Evolutionary conservation across 176 grass and related monocot species (phyloP), one percentile per base, ranked within the genome.

Genomic region (Cenchrus purpureus): DNA sequence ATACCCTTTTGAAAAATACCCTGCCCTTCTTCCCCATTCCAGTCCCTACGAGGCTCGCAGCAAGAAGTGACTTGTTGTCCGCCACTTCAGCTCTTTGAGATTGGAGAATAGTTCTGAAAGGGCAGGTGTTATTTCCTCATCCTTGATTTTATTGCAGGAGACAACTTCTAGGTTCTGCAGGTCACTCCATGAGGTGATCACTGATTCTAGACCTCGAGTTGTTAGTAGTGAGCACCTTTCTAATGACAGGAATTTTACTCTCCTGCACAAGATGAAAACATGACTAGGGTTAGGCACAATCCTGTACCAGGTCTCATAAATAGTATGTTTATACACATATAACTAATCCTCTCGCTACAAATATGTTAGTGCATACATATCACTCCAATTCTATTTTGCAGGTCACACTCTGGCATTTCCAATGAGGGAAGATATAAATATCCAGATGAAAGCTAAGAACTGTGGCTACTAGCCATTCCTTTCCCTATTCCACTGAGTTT

Each of bases 1-100:
- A 91, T 91, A 96, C 93, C 93, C 91, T 93, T 99, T 92, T 96
- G 88, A 94, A 99, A 89, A 99, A 92, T 48, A 91, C 90, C 59
- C 84, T 89, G 12, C 97, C 97, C 87, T 96, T 99, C 88, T 87
- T 96, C 62, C 93, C 91, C 78, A 99, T 92, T 37, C 91, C 88
- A 20, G 89, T 99, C 44, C 91, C 93, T 11, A 22, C 29, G 12
- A 99, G 93, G 84, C 78, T 92, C 19, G 44, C 72, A 16, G 89
- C 86, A 49, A 99, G 91, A 56, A 84, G 78, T 15, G 89, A 95
- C 81, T 94, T 99, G 74, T 75, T 89, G 79, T 94, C 11, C 97
- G 71, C 93, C 97, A 99, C 85, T 99, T 99, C 61, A 99, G 90
- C 75, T 92, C 97, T 81, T 96, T 99, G 64, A 96, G 93, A 88